These are phyloP conservation scores for Hygrophila difformis DNA, from an alignment of 257 asterid species.

Conservation along the genomic window DNA sequence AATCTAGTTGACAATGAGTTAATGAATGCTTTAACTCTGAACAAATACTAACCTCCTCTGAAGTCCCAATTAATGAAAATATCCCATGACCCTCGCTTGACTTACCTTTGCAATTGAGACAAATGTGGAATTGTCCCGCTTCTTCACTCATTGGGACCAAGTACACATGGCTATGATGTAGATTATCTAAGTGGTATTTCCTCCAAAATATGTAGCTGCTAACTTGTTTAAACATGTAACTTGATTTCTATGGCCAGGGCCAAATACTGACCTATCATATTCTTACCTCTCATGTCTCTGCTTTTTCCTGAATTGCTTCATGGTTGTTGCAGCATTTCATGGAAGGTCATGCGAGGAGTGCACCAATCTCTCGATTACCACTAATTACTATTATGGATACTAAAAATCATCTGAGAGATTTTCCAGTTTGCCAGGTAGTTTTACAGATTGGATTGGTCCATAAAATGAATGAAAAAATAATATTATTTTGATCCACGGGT, in stretches of 20 bases:
- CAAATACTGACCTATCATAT: constrained; percentile 2
- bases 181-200: constrained; percentile 3
- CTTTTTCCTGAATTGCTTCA: constrained; percentile 15
- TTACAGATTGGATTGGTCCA: constrained; percentile 6
- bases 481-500: constrained; percentile 13
- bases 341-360: constrained; percentile 98
- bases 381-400: constrained; percentile 70
- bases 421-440: constrained; percentile 88
- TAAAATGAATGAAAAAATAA: constrained; percentile 3
- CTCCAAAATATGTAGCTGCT: not conserved
- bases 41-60: too few relatives aligned
- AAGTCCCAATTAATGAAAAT: not conserved
- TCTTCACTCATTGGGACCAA: not conserved
- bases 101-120: constrained; percentile 9
- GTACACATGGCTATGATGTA: not conserved
- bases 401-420: constrained; percentile 61
- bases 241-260: constrained; percentile 5
- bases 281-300: constrained; percentile 8
- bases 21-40: too few relatives aligned
- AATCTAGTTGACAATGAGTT: too few relatives aligned
- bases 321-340: constrained; percentile 80
- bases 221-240: not conserved
- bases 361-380: constrained; percentile 94
- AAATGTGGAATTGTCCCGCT: not conserved
- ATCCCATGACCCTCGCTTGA: constrained; percentile 1